Base-by-base conservation (phyloP, 1,284 basidiomycete species). In the Fomitiporia mediterranea region DNA sequence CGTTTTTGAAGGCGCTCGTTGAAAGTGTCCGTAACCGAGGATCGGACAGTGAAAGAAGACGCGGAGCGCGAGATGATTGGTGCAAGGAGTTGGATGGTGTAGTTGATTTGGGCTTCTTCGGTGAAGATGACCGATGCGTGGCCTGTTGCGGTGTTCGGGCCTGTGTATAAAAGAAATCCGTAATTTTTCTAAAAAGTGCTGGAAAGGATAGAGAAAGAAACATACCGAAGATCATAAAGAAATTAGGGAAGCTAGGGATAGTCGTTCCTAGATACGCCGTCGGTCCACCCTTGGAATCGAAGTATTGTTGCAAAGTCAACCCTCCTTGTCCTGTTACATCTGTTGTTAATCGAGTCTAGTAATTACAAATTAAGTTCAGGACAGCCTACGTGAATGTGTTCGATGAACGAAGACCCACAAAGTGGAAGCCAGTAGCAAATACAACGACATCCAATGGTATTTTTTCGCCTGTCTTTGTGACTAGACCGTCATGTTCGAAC, bases 391-490 rank as follows among this genome's bases (percentile, higher is more conserved):
- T 21, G 7, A 34, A 17, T n/a, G n/a, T n/a, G n/a, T n/a, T n/a
- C n/a, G n/a, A n/a, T n/a, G 9, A 42, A 28, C 19, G 25, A 2
- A 35, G 21, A 48, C 51, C 32, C 27, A 56, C 56, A 19, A 44
- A n/a, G n/a, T 46, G 30, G 46, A 75, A 81, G 2, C 78, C 79
- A 8, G 79, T 81, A 23, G 71, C 74, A 61, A 78, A 77, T 21
- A 81, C 72, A 54, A 80, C 74, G 19, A 77, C 71, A 63, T 81
- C 78, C 34, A 80, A 62, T n/a, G 74, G 70, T 25, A 81, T 60
- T 21, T 73, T 58, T 56, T 77, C 70, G 21, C 80, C 82, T 2
- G 72, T 75, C 60, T 74, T 72, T 25, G 81, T 69, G 57, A 71
- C 68, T 53, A 84, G 66, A 0, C 77, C 79, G 19, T 73, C 69